Base-by-base conservation (phyloP, 2,329 filamentous ascomycete genomes). In the Cladosporium cucumerinum region DNA sequence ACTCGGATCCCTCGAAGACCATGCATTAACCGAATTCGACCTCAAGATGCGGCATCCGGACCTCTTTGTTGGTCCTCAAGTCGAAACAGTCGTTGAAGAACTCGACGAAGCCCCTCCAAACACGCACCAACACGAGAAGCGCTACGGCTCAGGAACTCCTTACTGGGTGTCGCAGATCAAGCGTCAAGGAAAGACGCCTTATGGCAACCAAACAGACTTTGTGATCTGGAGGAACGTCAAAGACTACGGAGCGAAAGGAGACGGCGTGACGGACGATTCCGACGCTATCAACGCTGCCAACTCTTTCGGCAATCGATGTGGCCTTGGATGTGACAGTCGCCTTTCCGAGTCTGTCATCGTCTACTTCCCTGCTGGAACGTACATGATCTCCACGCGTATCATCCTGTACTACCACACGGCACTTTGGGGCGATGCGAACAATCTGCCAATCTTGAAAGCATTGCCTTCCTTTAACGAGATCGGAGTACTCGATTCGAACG, bases 371-470 rank as follows among this genome's bases (percentile, higher is more conserved):
- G 83, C 91, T 11, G 94, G 94, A 69, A 96, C 88, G 63, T 97
- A 97, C 74, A 73, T 91, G 30, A 88, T 97, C 70, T 92, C 87
- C 74, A 84, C 82, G 72, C 91, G 93, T 26, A 86, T 98, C 69
- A 80, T 93, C 60, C 89, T 93, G 76, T 89, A 89, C 78, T 98
- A 98, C 83, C 97, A 97, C 81, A 96, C 94, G 11, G 93, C 97
- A 77, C 86, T 98, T 67, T 83, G 97, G 39, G 94, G 94, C 65
- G 93, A 98, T 80, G 87, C 89, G 57, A 74, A 86, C 72, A 82
- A 85, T 68, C 78, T 89, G 16, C 93, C 94, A 70, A 90, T 95
- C 25, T 70, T 74, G 52, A 70, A 69, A 61, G 75, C 72, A 51
- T 46, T 69, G 7, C 48, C 70, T 1, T 67, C 70, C 30, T 77